Conservation (phyloP, 352 stramenopile species). For the Globisporangium canariense region DNA sequence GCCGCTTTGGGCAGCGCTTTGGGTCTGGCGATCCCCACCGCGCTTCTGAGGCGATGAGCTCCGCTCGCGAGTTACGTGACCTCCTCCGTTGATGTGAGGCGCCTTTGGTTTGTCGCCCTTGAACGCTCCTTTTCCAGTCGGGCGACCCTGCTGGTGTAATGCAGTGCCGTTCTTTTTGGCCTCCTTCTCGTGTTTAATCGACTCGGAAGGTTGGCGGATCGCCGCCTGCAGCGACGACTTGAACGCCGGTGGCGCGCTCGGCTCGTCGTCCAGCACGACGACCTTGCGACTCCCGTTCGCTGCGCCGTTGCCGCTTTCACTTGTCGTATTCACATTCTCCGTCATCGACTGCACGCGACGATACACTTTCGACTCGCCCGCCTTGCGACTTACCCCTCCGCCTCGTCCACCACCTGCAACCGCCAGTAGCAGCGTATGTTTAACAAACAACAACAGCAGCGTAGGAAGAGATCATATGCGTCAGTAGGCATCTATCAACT, state of each 20-base stretch:
- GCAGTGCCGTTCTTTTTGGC: conserved; percentile 13
- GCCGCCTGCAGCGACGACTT: conserved; percentile 51
- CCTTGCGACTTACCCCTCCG: conserved; percentile 10
- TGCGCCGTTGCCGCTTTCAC: not conserved
- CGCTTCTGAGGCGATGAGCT: conserved; percentile 19
- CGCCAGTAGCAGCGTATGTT: not conserved
- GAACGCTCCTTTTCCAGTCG: not conserved
- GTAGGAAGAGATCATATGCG: not conserved
- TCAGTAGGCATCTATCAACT: not conserved
- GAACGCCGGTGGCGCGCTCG: conserved; percentile 33
- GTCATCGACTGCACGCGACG: conserved; percentile 9
- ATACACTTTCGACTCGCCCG: conserved; percentile 8
- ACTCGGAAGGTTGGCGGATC: conserved; percentile 9
- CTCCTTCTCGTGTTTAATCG: conserved; percentile 9
- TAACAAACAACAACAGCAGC: not conserved
- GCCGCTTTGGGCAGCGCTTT: conserved; percentile 13
- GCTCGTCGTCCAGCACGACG: conserved; percentile 11
- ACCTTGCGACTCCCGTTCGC: conserved; percentile 11
- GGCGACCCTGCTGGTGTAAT: not conserved
- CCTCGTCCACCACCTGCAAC: conserved; percentile 18
- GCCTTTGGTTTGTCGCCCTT: conserved; percentile 12
- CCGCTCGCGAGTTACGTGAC: not conserved
- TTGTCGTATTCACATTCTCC: conserved; percentile 3
- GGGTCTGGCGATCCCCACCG: conserved; percentile 12
- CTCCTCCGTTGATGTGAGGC: not conserved